Conservation (phyloP, 148 eudicot genomes). For the Camellia granthamiana region DNA sequence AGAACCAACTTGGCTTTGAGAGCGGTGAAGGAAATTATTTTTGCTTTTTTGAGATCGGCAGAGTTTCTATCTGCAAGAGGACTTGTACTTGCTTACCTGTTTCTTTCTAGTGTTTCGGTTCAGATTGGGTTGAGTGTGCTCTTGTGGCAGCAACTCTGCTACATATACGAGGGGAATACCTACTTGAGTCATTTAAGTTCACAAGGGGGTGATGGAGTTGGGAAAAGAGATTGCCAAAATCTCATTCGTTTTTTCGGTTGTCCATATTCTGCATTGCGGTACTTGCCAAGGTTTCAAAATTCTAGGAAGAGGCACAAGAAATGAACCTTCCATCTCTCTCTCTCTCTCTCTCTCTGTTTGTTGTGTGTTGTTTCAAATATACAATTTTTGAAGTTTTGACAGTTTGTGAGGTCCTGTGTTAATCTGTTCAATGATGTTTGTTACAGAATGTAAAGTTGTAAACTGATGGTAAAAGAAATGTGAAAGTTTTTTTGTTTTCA, state of each 20-base stretch:
- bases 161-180: slow-evolving; percentile 77
- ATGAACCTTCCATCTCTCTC: slow-evolving; percentile 18
- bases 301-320: slow-evolving; percentile 62
- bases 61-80: slow-evolving; percentile 61
- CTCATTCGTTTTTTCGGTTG: slow-evolving; percentile 68
- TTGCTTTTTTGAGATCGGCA: slow-evolving; percentile 57
- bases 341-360: not conserved
- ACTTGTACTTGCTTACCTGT: slow-evolving; percentile 73
- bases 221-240: slow-evolving; percentile 69
- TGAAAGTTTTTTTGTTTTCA: not conserved
- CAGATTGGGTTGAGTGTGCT: slow-evolving; percentile 75
- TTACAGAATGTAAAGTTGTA: slow-evolving; percentile 2
- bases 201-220: slow-evolving; percentile 34
- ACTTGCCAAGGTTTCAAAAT: slow-evolving; percentile 48
- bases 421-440: not conserved
- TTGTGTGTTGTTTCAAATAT: not conserved
- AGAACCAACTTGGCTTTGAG: slow-evolving; percentile 23
- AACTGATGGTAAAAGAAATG: slow-evolving; percentile 1
- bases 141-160: slow-evolving; percentile 90
- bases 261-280: slow-evolving; percentile 37
- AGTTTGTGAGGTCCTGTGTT: not conserved
- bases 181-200: slow-evolving; percentile 72
- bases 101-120: slow-evolving; percentile 72
- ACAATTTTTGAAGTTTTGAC: not conserved
- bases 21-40: slow-evolving; percentile 33